Base-by-base conservation (phyloP, 2,329 filamentous ascomycete genomes). In the Fusarium denticulatum region DNA sequence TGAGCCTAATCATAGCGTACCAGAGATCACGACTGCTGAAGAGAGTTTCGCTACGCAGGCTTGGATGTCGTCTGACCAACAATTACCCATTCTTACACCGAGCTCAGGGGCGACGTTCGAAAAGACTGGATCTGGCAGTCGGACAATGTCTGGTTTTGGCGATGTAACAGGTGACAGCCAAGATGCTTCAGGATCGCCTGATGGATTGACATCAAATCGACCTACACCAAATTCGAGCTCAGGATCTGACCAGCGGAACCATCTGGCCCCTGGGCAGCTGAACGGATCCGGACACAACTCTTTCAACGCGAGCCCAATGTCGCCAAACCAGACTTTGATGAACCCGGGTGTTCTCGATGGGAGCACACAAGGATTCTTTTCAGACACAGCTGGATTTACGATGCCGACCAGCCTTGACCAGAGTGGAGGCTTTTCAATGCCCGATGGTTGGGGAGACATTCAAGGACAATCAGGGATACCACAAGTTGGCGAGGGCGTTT, bases 161-260 rank as follows among this genome's bases (percentile, higher is more conserved):
- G 85, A 85, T n/a, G 80, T 79, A 46, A 83, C 80, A 60, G 86
- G 85, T n/a, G 80, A 82, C 22, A 81, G 81, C 28, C 86, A 85
- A 58, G 86, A 87, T 46, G 77, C 85, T 62, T 86, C 85, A 2
- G 82, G 81, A 7, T 89, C 88, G 1, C 84, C 87, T 6, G 87
- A 88, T 24, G 84, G 83, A 28, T 84, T 83, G 12, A 82, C 82
- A 53, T 90, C 88, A 6, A 88, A 85, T 68, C 82, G 87, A n/a
- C 88, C 86, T 28, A 91, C 89, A 16, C 89, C 89, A 7, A 90
- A 88, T 74, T 91, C 89, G 8, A 89, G 87, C 75, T 78, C 73
- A 63, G 74, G 74, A 28, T 80, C 82, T 20, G 81, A 82, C 13
- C 72, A 74, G 20, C 76, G 79, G 36, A 78, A 62, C 57, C 80